These are phyloP conservation scores for Avena sativa DNA, from an alignment of 176 grass and related monocot species.

Conservation along the genomic window DNA sequence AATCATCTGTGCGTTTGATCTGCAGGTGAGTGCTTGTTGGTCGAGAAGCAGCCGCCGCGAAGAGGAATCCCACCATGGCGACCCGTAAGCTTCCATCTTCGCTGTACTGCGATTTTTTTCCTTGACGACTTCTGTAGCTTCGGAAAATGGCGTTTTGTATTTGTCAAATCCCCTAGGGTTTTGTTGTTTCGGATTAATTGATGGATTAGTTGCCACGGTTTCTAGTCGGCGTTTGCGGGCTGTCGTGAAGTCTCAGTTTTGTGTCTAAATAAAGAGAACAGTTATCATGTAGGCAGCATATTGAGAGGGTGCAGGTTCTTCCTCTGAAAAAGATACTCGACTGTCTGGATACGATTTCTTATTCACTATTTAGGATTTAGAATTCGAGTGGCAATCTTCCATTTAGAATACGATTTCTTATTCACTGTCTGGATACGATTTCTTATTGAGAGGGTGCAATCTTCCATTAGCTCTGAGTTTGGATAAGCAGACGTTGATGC, in stretches of 20 bases:
- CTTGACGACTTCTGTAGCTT: background rate
- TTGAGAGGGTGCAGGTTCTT: background rate
- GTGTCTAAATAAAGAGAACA: background rate
- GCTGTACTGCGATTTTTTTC: background rate
- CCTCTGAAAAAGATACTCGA: background rate
- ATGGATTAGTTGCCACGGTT: background rate
- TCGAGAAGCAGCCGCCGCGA: slow-evolving; percentile 20
- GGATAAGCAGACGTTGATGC: too few relatives aligned
- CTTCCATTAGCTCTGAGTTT: too few relatives aligned
- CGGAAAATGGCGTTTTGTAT: background rate
- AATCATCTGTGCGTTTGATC: slow-evolving; percentile 40
- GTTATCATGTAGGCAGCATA: background rate
- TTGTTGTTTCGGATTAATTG: background rate
- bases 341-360: background rate
- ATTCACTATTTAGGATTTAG: background rate
- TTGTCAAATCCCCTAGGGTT: too few relatives aligned
- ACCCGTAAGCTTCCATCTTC: slow-evolving; percentile 36
- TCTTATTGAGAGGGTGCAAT: too few relatives aligned
- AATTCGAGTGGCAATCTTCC: background rate
- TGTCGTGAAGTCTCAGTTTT: background rate
- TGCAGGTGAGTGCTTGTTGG: slow-evolving; percentile 36
- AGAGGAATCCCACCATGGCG: slow-evolving; percentile 50
- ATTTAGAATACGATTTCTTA: too few relatives aligned
- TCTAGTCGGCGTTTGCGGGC: background rate
- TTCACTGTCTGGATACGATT: too few relatives aligned